Percentiles rank a stretch among this genome's conserved stretches.
Evolutionary conservation across 2,329 filamentous ascomycete genomes (phyloP).

Genomic region (Alternaria sp.): DNA sequence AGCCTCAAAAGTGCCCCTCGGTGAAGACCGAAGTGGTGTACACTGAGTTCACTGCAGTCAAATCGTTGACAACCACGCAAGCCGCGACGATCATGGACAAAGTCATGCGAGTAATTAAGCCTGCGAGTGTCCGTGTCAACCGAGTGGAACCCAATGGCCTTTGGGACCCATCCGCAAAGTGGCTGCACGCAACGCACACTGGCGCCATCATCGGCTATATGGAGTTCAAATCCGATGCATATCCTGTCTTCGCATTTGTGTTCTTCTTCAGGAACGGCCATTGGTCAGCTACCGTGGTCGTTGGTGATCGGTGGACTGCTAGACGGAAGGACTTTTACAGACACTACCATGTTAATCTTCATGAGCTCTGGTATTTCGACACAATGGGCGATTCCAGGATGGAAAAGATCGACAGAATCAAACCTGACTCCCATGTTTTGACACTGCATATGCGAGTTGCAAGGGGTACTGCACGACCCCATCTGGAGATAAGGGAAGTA

Average conservation of each 20-base stretch:
- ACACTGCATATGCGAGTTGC: slow-evolving; percentile 8
- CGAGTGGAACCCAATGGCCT: slow-evolving; percentile 9
- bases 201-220: slow-evolving; percentile 13
- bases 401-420: neutral
- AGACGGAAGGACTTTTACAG: slow-evolving; percentile 11
- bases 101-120: neutral
- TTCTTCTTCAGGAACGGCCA: slow-evolving; percentile 12
- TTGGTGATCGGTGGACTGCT: neutral
- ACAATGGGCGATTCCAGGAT: slow-evolving; percentile 4
- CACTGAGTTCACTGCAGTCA: slow-evolving; percentile 10
- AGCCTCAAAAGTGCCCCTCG: slow-evolving; percentile 3
- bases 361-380: slow-evolving; percentile 5
- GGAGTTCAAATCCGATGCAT: neutral
- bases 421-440: neutral
- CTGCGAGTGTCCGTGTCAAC: neutral
- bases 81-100: slow-evolving; percentile 1
- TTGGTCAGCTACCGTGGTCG: slow-evolving; percentile 8
- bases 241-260: slow-evolving; percentile 6
- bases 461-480: slow-evolving; percentile 5
- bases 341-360: slow-evolving; percentile 5
- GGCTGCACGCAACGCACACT: slow-evolving; percentile 10
- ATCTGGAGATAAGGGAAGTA: slow-evolving; percentile 2
- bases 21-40: slow-evolving; percentile 6
- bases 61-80: neutral
- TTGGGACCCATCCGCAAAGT: slow-evolving; percentile 1